Evolutionary conservation across 2,329 filamentous ascomycete genomes (phyloP), one percentile per base, ranked within the genome.

Genomic region (Fusarium redolens): DNA sequence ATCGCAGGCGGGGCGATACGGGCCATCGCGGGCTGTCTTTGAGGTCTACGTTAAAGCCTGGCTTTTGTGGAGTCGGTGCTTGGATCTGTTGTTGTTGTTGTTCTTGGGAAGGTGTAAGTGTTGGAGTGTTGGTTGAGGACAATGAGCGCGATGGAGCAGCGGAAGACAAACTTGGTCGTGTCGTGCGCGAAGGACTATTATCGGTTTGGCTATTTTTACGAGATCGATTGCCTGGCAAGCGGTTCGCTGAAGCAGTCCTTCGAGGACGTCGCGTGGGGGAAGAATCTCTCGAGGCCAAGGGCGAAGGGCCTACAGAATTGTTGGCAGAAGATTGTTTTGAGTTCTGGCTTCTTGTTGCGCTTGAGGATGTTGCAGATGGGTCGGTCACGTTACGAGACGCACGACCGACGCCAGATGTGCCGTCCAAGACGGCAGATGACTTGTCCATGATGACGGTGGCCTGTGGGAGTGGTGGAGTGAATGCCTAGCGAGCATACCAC

Each of bases 1-100:
- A 95, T 79, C 92, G 92, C 72, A 96, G 81, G 70, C 93, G 89
- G 50, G 93, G 93, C 51, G 93, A 95, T 69, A 92, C 83, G 31
- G 93, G 92, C 93, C 93, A 96, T 82, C 92, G 89, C 70, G 90
- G 90, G 59, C 87, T 87, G 64, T 91, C 88, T 77, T 80, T 87
- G 44, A 86, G 78, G 58, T 92, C 87, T 57, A 85, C 79, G 55
- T 81, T 79, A 69, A 84, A 78, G 30, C 84, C 80, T 9, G 88
- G 83, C 81, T 95, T 94, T 77, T 92, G 88, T 18, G 92, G 89
- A 69, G 88, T 87, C 48, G 91, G 86, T 60, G 89, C 85, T 82
- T 91, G 91, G 75, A 88, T 83, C 31, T 85, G 85, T 17, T 85
- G 85, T 11, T 88, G 82, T 71, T 85, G 85, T 11, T 88, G 82